These are phyloP conservation scores for Volvariella volvacea DNA, from an alignment of 1,284 basidiomycete genomes.

Conservation along the genomic window DNA sequence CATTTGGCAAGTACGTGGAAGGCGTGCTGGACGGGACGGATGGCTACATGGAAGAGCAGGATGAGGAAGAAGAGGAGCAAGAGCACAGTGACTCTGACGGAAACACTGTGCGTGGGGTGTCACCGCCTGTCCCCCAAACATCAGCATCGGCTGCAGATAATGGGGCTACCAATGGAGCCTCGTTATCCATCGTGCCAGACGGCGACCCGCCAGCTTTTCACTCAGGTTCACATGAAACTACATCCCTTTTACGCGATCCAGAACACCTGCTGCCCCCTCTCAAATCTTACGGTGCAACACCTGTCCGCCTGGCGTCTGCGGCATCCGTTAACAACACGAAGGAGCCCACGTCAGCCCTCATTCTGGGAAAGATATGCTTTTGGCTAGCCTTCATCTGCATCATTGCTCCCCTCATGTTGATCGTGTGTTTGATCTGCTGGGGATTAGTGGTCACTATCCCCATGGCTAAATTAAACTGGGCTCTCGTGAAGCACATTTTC, in stretches of 20 bases:
- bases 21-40: constrained; percentile 56
- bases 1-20: constrained; percentile 98
- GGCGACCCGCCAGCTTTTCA: not conserved
- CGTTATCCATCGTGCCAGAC: constrained; percentile 14
- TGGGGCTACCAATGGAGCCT: constrained; percentile 21
- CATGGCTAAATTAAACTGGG: constrained; percentile 98
- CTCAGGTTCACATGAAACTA: constrained; percentile 25
- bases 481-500: constrained; percentile 80
- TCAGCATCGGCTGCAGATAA: constrained; percentile 16
- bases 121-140: constrained; percentile 15
- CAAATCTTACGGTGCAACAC: constrained; percentile 60
- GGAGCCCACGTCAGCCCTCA: constrained; percentile 33
- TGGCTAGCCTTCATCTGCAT: constrained; percentile 72
- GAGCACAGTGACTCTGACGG: constrained; percentile 19
- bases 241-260: constrained; percentile 30
- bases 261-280: constrained; percentile 30
- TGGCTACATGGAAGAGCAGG: constrained; percentile 36
- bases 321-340: constrained; percentile 27
- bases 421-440: constrained; percentile 90
- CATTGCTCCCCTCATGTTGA: constrained; percentile 84
- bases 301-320: constrained; percentile 26
- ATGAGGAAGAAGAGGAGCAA: constrained; percentile 24
- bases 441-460: constrained; percentile 90
- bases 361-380: constrained; percentile 71
- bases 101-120: constrained; percentile 24